Conservation (phyloP, 306 rosid species). For the Alnus rubra region DNA sequence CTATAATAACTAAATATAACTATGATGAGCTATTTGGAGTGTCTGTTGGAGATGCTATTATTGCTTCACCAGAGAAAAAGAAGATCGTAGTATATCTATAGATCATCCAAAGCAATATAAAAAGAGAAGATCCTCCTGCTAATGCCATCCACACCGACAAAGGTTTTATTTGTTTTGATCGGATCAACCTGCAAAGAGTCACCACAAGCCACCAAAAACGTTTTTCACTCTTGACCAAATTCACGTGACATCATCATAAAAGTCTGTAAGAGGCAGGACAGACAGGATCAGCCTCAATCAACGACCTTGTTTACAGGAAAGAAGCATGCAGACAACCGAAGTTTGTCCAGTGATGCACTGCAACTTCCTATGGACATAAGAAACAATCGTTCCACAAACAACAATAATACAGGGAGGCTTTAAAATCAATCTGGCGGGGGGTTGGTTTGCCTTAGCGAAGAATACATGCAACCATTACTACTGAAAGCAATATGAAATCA, state of each 20-base stretch:
- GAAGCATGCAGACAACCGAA: no score
- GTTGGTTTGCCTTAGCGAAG: background rate
- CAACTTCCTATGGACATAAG: background rate
- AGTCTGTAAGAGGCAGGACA: background rate
- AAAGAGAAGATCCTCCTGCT: background rate
- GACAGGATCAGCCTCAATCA: background rate
- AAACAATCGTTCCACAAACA: background rate
- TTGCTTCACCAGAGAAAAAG: background rate
- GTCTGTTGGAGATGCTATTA: no score
- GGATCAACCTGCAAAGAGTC: background rate
- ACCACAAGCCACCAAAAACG: background rate
- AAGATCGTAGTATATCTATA: background rate
- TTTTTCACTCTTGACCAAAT: background rate
- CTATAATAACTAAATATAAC: no score
- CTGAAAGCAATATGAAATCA: conserved; percentile 13
- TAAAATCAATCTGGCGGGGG: no score
- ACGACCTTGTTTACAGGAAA: background rate
- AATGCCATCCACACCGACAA: background rate
- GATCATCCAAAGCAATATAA: background rate
- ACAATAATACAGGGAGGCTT: no score
- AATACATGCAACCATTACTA: conserved; percentile 1
- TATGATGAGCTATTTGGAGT: no score
- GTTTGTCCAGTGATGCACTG: no score
- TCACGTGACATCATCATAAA: background rate
- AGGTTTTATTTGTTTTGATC: background rate